These are phyloP conservation scores for Wallacemonas sp. DNA, from an alignment of 208 protist species.

Conservation along the genomic window DNA sequence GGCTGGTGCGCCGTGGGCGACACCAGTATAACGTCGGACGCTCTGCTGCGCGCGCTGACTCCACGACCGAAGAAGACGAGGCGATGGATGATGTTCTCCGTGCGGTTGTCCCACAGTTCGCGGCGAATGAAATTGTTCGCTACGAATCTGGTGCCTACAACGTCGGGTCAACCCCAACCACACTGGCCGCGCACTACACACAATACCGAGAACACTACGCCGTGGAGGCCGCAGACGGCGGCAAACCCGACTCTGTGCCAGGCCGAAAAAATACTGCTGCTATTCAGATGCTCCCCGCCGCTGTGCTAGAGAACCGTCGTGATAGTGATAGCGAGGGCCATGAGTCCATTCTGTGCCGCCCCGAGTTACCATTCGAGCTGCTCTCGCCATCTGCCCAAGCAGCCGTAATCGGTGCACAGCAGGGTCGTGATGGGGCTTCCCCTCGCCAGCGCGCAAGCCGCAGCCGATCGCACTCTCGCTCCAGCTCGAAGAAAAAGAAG, in stretches of 20 bases:
- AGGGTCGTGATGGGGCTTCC: neutral
- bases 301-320: neutral
- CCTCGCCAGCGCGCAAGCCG: neutral
- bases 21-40: constrained; percentile 82
- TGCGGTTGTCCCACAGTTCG: constrained; percentile 73
- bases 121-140: constrained; percentile 48
- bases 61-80: constrained; percentile 67
- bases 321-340: constrained; percentile 6
- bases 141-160: constrained; percentile 86
- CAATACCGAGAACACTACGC: constrained; percentile 72
- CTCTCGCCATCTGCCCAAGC: constrained; percentile 6
- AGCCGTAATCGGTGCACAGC: neutral
- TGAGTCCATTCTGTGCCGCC: neutral
- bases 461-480: constrained; percentile 3
- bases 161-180: constrained; percentile 51
- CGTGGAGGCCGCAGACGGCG: constrained; percentile 30
- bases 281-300: neutral
- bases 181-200: constrained; percentile 62
- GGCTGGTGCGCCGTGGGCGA: constrained; percentile 45
- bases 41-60: constrained; percentile 26
- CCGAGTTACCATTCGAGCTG: constrained; percentile 5
- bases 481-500: constrained; percentile 2
- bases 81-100: constrained; percentile 79
- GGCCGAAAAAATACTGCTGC: neutral
- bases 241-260: neutral